A percentile compares a stretch with the other conserved stretches of the same genome.
phyloP scores from a whole-genome alignment of 2,329 filamentous ascomycete species.

The Fusarium pseudograminearum region DNA sequence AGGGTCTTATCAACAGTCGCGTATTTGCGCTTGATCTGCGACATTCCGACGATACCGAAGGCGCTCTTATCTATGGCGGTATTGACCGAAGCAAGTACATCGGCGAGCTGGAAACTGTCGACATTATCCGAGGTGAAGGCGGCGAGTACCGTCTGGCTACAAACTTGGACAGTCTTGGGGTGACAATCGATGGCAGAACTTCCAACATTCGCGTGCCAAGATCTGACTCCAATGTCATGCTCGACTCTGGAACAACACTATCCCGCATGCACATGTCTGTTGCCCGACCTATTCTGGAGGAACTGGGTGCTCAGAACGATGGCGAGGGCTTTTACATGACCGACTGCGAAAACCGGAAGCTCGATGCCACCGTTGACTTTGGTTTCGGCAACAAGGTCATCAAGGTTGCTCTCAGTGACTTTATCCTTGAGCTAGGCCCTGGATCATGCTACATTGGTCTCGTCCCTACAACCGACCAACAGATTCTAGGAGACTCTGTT shows the following conservation, averaged over 20 bases:
- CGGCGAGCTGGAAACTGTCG: slow-evolving; percentile 58
- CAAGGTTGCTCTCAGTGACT: slow-evolving; percentile 60
- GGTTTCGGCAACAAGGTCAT: slow-evolving; percentile 58
- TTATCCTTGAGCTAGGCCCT: slow-evolving; percentile 60
- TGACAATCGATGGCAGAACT: slow-evolving; percentile 44
- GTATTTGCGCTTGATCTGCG: slow-evolving; percentile 65
- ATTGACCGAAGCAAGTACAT: slow-evolving; percentile 65
- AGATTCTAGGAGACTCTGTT: slow-evolving; percentile 59
- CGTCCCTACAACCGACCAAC: slow-evolving; percentile 55
- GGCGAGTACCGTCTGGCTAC: slow-evolving; percentile 56
- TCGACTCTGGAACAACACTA: slow-evolving; percentile 67
- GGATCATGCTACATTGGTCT: slow-evolving; percentile 59
- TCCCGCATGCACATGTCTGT: slow-evolving; percentile 59
- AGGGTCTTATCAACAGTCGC: slow-evolving; percentile 63
- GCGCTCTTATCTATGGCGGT: slow-evolving; percentile 66
- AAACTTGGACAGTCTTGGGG: slow-evolving; percentile 49
- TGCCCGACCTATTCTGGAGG: slow-evolving; percentile 57
- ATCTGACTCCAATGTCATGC: slow-evolving; percentile 57
- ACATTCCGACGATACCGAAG: slow-evolving; percentile 56
- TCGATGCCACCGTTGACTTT: slow-evolving; percentile 61
- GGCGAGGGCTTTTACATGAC: slow-evolving; percentile 60
- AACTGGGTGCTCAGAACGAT: slow-evolving; percentile 57
- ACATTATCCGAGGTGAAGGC: slow-evolving; percentile 56
- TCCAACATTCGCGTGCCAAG: slow-evolving; percentile 44
- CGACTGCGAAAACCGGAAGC: slow-evolving; percentile 55